Conservation (phyloP, 1,284 basidiomycete genomes). For the Heterobasidion occidentale region DNA sequence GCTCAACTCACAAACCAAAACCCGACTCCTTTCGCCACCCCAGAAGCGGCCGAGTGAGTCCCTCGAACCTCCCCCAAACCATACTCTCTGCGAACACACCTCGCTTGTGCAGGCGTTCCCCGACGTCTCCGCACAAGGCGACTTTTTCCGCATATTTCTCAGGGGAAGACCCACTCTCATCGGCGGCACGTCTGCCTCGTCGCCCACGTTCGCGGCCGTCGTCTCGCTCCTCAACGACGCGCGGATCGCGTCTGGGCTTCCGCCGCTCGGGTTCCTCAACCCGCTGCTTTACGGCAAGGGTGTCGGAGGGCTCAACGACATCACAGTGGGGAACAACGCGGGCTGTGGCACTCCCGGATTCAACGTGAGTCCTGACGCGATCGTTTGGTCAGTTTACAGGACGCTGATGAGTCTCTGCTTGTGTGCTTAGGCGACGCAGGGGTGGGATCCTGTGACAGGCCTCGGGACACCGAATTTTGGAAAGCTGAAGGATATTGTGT, state of each 20-base stretch:
- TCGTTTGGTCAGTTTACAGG: not conserved
- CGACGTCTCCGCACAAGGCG: slow-evolving; percentile 55
- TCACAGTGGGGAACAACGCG: slow-evolving; percentile 43
- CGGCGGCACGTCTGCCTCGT: slow-evolving; percentile 50
- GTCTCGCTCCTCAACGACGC: slow-evolving; percentile 58
- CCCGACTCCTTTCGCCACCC: not conserved
- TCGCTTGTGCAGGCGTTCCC: slow-evolving; percentile 35
- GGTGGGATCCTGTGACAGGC: slow-evolving; percentile 48
- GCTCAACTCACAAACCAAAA: too few relatives aligned
- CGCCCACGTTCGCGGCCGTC: slow-evolving; percentile 48
- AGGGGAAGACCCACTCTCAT: slow-evolving; percentile 23
- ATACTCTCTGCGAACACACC: not conserved
- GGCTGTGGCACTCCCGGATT: slow-evolving; percentile 52
- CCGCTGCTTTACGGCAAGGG: slow-evolving; percentile 42
- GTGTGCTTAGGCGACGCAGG: slow-evolving; percentile 23
- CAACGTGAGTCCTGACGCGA: slow-evolving; percentile 23
- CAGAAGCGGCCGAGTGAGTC: slow-evolving; percentile 2
- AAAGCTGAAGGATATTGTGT: slow-evolving; percentile 22
- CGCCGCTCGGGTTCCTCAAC: slow-evolving; percentile 54
- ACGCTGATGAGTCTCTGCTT: not conserved
- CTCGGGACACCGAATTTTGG: slow-evolving; percentile 39
- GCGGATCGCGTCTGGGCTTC: slow-evolving; percentile 31
- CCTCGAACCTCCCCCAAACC: too few relatives aligned
- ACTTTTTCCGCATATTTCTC: slow-evolving; percentile 31
- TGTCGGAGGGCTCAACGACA: slow-evolving; percentile 37